These are phyloP conservation scores for Eimeria necatrix DNA, from an alignment of 169 alveolate genomes.

Conservation along the genomic window DNA sequence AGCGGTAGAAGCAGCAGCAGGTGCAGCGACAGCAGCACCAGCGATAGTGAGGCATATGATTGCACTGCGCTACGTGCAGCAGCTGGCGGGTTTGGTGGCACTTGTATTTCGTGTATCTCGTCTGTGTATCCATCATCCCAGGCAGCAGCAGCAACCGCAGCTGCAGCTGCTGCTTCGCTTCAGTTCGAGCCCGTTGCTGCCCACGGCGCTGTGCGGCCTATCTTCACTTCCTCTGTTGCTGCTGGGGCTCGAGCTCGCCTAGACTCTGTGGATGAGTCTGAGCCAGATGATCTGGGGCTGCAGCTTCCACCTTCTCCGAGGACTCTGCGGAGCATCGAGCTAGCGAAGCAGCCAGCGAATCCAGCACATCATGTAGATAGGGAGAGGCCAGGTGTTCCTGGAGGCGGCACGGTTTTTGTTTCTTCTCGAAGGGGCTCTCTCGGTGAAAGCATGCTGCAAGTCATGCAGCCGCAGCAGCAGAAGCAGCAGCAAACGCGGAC, in stretches of 20 bases:
- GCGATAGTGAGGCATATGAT: not conserved
- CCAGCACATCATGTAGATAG: not conserved
- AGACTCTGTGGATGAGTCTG: not conserved
- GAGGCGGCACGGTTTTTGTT: not conserved
- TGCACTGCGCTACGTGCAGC: not conserved
- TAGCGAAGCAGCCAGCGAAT: not conserved
- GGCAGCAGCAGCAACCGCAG: conserved; percentile 1
- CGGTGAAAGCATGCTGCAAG: not conserved
- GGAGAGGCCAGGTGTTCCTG: not conserved
- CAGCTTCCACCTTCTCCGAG: conserved; percentile 45
- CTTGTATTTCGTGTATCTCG: not conserved
- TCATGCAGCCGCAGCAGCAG: conserved; percentile 12
- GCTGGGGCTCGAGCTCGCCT: not conserved
- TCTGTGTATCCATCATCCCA: conserved; percentile 30
- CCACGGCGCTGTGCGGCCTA: not conserved
- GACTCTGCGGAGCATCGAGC: not conserved
- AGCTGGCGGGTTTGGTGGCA: not conserved
- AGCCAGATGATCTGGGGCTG: conserved; percentile 20
- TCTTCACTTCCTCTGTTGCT: conserved; percentile 1
- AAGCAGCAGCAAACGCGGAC: not conserved
- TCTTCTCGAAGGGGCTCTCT: not conserved
- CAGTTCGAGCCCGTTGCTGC: not conserved
- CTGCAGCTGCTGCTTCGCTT: not conserved
- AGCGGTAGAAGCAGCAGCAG: conserved; percentile 32
- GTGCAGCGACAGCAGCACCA: conserved; percentile 31